Evolutionary conservation across 1,139 yeast genomes (phyloP).

Genomic region (Lodderomyces beijingensis): DNA sequence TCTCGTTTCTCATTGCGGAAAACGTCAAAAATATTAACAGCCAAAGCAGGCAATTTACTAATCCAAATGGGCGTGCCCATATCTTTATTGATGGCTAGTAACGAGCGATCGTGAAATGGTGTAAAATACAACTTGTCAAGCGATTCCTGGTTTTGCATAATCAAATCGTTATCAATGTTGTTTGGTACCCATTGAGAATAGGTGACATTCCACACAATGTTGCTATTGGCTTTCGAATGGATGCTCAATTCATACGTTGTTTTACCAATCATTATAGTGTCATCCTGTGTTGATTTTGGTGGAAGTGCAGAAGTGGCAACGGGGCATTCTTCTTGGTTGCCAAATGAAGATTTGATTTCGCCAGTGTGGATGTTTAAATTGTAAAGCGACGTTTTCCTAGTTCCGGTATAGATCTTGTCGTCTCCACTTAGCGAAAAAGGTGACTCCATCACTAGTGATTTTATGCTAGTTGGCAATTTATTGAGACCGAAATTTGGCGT

Average conservation of each 20-base stretch:
- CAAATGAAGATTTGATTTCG: slow-evolving; percentile 67
- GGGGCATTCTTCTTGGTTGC: slow-evolving; percentile 39
- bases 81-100: slow-evolving; percentile 61
- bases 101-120: slow-evolving; percentile 74
- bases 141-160: slow-evolving; percentile 45
- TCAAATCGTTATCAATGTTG: slow-evolving; percentile 71
- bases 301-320: slow-evolving; percentile 22
- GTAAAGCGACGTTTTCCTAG: slow-evolving; percentile 70
- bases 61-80: slow-evolving; percentile 79
- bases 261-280: slow-evolving; percentile 46
- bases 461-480: slow-evolving; percentile 76
- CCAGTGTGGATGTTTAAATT: slow-evolving; percentile 77
- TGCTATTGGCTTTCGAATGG: slow-evolving; percentile 53
- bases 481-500: slow-evolving; percentile 75
- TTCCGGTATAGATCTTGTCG: slow-evolving; percentile 87
- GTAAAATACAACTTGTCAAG: slow-evolving; percentile 74
- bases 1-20: slow-evolving; percentile 32
- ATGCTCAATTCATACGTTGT: slow-evolving; percentile 45
- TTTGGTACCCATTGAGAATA: slow-evolving; percentile 94
- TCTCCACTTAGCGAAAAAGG: slow-evolving; percentile 81
- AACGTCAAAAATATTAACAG: slow-evolving; percentile 72
- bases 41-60: slow-evolving; percentile 58
- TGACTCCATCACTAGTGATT: slow-evolving; percentile 73
- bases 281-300: slow-evolving; percentile 14
- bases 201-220: slow-evolving; percentile 78